A percentile compares a stretch with the other conserved stretches of the same genome.
Evolutionary conservation across 306 rosid species (phyloP).

Genomic region (Trifolium subterraneum): DNA sequence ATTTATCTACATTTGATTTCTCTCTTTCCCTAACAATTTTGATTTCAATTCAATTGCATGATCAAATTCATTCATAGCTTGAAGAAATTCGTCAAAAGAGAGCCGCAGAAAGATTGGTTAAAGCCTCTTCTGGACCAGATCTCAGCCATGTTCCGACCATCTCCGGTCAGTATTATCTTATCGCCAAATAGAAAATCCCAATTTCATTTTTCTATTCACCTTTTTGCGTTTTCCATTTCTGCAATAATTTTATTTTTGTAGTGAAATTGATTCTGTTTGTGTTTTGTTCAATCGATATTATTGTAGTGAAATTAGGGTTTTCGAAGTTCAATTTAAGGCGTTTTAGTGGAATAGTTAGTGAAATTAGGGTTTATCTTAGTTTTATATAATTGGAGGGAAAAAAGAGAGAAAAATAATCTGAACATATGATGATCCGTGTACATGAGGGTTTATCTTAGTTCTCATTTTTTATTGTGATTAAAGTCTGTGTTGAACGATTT

Average conservation of each 20-base stretch:
- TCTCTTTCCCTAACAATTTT: neutral
- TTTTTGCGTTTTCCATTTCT: neutral
- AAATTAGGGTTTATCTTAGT: constrained; percentile 6
- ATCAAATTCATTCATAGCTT: constrained; percentile 51
- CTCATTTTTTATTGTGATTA: neutral
- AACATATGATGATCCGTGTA: no score
- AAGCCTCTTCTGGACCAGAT: constrained; percentile 87
- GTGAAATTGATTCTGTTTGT: constrained; percentile 27
- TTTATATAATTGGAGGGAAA: neutral
- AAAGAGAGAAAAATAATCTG: no score
- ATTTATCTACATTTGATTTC: neutral
- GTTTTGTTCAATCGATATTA: constrained; percentile 8
- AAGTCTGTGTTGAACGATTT: neutral
- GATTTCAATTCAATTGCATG: constrained; percentile 30
- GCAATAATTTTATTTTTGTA: neutral
- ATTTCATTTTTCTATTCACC: neutral
- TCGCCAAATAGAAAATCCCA: neutral
- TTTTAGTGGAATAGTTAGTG: neutral
- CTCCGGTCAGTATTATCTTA: constrained; percentile 53
- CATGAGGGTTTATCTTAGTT: no score
- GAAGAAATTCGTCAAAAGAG: constrained; percentile 95
- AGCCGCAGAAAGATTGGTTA: constrained; percentile 82
- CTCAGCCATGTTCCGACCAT: constrained; percentile 53
- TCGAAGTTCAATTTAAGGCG: neutral
- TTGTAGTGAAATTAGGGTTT: constrained; percentile 47